Conservation (phyloP, 2,329 filamentous ascomycete species). For the Sclerotinia trifoliorum region DNA sequence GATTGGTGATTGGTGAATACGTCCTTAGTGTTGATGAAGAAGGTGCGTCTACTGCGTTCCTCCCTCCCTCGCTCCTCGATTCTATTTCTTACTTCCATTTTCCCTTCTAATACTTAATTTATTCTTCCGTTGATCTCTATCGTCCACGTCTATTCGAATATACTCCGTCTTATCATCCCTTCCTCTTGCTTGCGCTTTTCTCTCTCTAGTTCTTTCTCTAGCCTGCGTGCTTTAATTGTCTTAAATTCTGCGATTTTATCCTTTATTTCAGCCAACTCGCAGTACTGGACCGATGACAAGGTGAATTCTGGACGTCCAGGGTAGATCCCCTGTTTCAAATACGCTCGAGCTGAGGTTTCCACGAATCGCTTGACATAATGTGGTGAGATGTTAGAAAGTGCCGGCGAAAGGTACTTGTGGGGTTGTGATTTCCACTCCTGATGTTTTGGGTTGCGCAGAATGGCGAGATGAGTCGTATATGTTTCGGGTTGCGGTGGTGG, state of each 20-base stretch:
- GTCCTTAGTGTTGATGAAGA: too few species aligned
- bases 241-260: too few species aligned
- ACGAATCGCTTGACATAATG: background rate
- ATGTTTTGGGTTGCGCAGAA: constrained; percentile 1
- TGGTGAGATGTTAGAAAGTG: background rate
- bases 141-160: too few species aligned
- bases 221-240: background rate
- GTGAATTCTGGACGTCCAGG: background rate
- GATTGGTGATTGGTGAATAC: too few species aligned
- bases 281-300: rapidly evolving
- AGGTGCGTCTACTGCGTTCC: too few species aligned
- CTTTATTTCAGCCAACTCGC: background rate
- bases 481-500: background rate
- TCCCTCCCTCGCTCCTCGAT: too few species aligned
- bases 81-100: too few species aligned
- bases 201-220: too few species aligned
- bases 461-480: background rate
- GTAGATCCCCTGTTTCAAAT: rapidly evolving
- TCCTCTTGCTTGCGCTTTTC: too few species aligned
- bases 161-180: too few species aligned
- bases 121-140: too few species aligned
- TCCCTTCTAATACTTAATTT: too few species aligned
- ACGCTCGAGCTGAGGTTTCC: background rate
- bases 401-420: background rate
- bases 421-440: background rate